phyloP scores from a whole-genome alignment of 163 green algal genomes.

The Coccomyxa subellipsoidea region DNA sequence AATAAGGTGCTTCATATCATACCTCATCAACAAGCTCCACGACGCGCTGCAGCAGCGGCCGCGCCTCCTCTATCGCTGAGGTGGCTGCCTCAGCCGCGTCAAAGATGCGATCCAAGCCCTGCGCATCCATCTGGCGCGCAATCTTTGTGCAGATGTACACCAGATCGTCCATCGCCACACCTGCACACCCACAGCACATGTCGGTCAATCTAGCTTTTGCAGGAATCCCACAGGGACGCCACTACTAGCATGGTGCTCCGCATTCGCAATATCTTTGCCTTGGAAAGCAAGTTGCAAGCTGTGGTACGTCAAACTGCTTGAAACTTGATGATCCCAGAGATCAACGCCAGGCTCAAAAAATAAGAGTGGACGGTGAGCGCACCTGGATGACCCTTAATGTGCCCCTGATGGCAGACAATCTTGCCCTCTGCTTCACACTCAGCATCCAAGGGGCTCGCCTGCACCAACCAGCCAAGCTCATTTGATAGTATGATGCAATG shows the following conservation, averaged over 20 bases:
- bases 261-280: too few relatives aligned
- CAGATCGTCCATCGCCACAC: constrained; percentile 95
- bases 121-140: constrained; percentile 77
- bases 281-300: too few relatives aligned
- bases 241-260: too few relatives aligned
- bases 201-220: background rate
- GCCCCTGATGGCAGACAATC: constrained; percentile 87
- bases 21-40: constrained; percentile 67
- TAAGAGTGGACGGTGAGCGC: background rate
- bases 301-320: too few relatives aligned
- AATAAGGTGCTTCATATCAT: background rate
- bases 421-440: constrained; percentile 81
- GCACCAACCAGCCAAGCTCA: constrained; percentile 7
- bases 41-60: constrained; percentile 58
- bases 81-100: constrained; percentile 71
- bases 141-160: constrained; percentile 94
- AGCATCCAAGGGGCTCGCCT: constrained; percentile 63
- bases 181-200: constrained; percentile 18
- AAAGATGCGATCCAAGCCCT: constrained; percentile 87
- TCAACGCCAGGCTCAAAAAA: too few relatives aligned
- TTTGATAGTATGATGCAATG: background rate
- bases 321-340: too few relatives aligned
- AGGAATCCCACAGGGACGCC: too few relatives aligned
- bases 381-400: constrained; percentile 80
- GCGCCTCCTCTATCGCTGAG: constrained; percentile 56